Evolutionary conservation across 805 yeast genomes (phyloP).

Genomic region (Nakazawaea pomicola): DNA sequence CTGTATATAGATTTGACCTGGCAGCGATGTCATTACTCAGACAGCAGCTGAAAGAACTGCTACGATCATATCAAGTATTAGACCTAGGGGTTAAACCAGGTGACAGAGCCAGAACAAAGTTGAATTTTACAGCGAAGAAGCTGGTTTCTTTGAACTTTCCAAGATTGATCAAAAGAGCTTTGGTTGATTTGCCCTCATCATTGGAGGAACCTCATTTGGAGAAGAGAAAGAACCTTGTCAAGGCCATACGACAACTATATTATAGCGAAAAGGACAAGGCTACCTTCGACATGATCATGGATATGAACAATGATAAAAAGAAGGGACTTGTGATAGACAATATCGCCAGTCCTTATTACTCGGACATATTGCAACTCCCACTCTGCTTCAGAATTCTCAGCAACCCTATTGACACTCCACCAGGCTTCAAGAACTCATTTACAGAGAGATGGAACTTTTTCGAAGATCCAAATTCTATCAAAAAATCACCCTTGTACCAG

Average conservation of each 20-base stretch:
- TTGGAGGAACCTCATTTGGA: conserved; percentile 1
- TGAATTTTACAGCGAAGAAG: conserved; percentile 3
- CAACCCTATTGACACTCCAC: no score
- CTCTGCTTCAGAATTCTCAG: background rate
- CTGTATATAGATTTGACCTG: no score
- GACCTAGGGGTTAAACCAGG: background rate
- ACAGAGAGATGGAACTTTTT: background rate
- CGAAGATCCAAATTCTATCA: no score
- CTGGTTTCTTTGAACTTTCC: conserved; percentile 11
- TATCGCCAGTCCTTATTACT: conserved; percentile 1
- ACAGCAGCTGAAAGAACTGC: background rate
- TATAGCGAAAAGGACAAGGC: background rate
- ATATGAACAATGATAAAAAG: background rate
- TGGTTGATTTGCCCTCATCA: conserved; percentile 10
- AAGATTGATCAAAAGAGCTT: conserved; percentile 7
- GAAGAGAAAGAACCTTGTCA: background rate
- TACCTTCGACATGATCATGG: background rate
- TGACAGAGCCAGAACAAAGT: background rate
- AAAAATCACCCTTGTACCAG: no score
- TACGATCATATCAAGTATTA: background rate
- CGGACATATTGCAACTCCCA: conserved; percentile 7
- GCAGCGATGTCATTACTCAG: no score
- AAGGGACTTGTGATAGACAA: conserved; percentile 4
- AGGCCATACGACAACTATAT: conserved; percentile 5
- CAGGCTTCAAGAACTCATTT: no score